Base-by-base conservation (phyloP, 179 eudicot genomes). In the Silene vulgaris region DNA sequence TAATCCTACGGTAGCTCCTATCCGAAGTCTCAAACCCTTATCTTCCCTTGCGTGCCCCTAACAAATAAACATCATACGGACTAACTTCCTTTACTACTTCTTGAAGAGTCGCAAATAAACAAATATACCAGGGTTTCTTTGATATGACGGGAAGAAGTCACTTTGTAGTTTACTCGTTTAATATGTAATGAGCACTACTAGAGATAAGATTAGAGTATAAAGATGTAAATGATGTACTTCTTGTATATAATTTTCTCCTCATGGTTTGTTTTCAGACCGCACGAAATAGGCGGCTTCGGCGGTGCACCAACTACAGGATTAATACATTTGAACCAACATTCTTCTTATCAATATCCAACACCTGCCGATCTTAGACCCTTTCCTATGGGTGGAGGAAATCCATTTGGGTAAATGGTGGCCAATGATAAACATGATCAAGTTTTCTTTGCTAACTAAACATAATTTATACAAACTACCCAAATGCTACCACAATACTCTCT, bases 311-410 rank as follows among this genome's bases (percentile, higher is more conserved):
- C 80, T 5, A 84, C 83, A n/a, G 87, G 83, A 52, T 73, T 84
- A 43, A 63, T 80, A 12, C 77, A 78, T 57, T 79, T 83, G 20
- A 81, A 81, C 75, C 89, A 82, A 72, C 86, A 74, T 61, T 16
- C 75, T 72, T 65, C 43, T 4, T 77, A 75, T 70, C n/a, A 40
- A 60, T 57, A 77, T 71, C 71, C 83, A 13, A 45, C 82, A n/a
- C 71, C 87, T 28, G 50, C 86, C 14, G 79, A 78, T 28, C 80
- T 76, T 57, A 82, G 72, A 75, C 80, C 89, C 35, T 79, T 63
- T 32, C 73, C 85, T 8, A 75, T 84, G 23, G 50, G 81, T 4
- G 85, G 83, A 65, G 87, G 90, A 76, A 91, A 91, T 76, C 97
- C 97, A 45, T 90, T 91, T 72, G 89, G 84, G 60, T 91, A 84